Conservation (phyloP, 2,329 filamentous ascomycete genomes). For the Cadophora sp. region DNA sequence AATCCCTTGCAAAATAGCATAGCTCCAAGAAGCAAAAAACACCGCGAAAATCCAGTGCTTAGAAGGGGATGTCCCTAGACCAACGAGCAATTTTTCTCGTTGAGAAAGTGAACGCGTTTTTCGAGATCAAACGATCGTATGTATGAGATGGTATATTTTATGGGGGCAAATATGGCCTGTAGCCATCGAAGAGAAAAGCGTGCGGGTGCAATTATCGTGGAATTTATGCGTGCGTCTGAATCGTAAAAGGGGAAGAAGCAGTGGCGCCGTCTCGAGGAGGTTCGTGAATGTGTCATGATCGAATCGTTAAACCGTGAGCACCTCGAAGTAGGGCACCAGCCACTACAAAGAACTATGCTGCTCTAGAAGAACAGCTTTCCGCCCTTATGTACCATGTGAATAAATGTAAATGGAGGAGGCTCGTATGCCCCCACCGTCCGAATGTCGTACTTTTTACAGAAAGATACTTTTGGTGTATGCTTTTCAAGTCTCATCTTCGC, state of each 20-base stretch:
- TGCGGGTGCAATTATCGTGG: constrained; percentile 1
- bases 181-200: not conserved
- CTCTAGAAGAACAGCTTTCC: constrained; percentile 11
- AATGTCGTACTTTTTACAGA: constrained; percentile 29
- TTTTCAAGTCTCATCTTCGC: constrained; percentile 18
- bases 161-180: not conserved
- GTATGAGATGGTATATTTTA: constrained; percentile 12
- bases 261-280: constrained; percentile 1
- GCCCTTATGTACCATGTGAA: constrained; percentile 21
- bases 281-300: constrained; percentile 12
- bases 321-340: constrained; percentile 7
- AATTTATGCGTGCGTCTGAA: constrained; percentile 5
- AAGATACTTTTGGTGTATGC: constrained; percentile 18
- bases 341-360: constrained; percentile 5
- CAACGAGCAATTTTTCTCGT: constrained; percentile 2
- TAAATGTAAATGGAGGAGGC: constrained; percentile 2
- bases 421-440: not conserved
- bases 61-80: not conserved
- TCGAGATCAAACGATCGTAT: constrained; percentile 4
- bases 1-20: constrained; percentile 9
- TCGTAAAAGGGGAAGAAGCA: not conserved
- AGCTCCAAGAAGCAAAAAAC: constrained; percentile 3
- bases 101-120: not conserved
- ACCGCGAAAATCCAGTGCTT: constrained; percentile 2
- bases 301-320: constrained; percentile 12